These are phyloP conservation scores for Oropetium thomaeum DNA, from an alignment of 176 grass and related monocot species.

Conservation along the genomic window DNA sequence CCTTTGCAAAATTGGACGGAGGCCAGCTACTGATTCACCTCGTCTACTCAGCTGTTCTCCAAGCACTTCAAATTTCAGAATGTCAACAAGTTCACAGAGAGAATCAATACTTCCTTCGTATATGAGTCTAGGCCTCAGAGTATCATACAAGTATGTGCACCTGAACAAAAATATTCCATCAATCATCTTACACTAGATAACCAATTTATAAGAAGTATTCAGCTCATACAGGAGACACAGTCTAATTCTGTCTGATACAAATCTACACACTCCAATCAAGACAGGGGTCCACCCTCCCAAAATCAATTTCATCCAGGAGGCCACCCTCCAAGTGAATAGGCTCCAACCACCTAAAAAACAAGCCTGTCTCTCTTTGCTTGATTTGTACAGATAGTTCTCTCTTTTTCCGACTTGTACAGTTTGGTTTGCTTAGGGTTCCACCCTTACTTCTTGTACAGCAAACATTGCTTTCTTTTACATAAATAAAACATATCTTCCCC, in stretches of 20 bases:
- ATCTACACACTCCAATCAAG: too few species aligned
- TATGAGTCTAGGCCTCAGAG: conserved; percentile 88
- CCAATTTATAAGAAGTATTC: neutral
- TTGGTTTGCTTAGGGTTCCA: too few species aligned
- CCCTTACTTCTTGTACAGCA: too few species aligned
- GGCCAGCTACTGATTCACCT: conserved; percentile 69
- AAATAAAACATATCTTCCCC: too few species aligned
- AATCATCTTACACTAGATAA: neutral
- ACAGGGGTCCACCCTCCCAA: too few species aligned
- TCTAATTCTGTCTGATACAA: neutral
- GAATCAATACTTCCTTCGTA: conserved; percentile 91
- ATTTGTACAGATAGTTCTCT: too few species aligned
- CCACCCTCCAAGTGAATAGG: too few species aligned
- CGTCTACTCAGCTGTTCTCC: conserved; percentile 76
- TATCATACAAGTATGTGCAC: conserved; percentile 94
- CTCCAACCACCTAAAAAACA: too few species aligned
- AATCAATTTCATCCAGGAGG: too few species aligned
- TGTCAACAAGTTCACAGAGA: conserved; percentile 91
- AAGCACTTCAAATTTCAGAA: conserved; percentile 93
- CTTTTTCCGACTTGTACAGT: too few species aligned
- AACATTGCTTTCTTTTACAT: too few species aligned
- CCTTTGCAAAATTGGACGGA: conserved; percentile 80
- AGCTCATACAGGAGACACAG: neutral
- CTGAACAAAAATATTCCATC: conserved; percentile 43
- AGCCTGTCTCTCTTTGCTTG: too few species aligned